Evolutionary conservation across 345 rosid species (phyloP).

Genomic region (Punica granatum): DNA sequence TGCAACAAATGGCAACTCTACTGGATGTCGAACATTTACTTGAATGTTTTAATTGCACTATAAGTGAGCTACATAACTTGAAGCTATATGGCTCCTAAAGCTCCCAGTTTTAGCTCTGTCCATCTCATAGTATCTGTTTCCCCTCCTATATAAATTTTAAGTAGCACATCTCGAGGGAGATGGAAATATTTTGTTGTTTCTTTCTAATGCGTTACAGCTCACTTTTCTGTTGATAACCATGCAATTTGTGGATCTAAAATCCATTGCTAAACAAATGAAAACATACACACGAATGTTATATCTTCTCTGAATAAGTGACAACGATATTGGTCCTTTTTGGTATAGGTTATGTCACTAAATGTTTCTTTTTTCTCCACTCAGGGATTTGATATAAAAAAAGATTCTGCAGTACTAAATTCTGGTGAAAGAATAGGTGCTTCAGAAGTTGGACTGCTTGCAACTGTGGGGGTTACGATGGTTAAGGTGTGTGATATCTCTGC

Average conservation of each 20-base stretch:
- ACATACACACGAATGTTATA: neutral
- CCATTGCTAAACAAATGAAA: neutral
- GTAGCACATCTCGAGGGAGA: neutral
- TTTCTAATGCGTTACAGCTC: neutral
- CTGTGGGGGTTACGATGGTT: slow-evolving; percentile 68
- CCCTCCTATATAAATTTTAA: neutral
- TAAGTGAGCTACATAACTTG: neutral
- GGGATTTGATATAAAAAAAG: slow-evolving; percentile 87
- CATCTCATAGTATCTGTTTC: neutral
- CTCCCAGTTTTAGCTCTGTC: neutral
- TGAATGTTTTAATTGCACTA: neutral
- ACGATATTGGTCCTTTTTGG: no score
- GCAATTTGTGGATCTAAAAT: neutral
- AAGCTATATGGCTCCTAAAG: neutral
- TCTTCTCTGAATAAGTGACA: neutral
- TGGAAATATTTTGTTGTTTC: neutral
- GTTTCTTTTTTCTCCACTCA: slow-evolving; percentile 21
- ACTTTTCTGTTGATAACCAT: neutral
- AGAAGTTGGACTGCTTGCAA: slow-evolving; percentile 87
- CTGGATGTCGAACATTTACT: neutral
- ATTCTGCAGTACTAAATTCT: slow-evolving; percentile 47
- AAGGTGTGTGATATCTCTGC: slow-evolving; percentile 42
- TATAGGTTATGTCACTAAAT: slow-evolving; percentile 6
- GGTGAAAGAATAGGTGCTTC: slow-evolving; percentile 84
- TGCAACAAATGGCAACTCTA: neutral